Conservation (phyloP, 2,329 filamentous ascomycete species). For the Talaromyces sp. region DNA sequence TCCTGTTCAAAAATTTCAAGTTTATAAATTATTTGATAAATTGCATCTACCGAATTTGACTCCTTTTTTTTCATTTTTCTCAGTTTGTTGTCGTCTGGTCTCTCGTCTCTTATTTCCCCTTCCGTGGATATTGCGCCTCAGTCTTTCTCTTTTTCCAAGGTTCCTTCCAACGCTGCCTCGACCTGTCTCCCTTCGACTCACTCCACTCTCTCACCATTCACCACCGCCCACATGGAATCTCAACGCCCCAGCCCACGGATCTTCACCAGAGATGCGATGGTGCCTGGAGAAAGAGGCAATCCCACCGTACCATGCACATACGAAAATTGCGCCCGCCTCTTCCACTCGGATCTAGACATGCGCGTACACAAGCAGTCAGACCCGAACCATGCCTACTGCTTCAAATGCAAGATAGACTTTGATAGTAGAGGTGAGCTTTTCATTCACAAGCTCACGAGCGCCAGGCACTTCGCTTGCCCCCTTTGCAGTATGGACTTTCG, state of each 20-base stretch:
- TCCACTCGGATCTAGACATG: not conserved
- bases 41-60: no score
- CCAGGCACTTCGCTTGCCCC: slow-evolving; percentile 57
- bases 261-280: no score
- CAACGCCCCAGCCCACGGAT: no score
- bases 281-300: not conserved
- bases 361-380: slow-evolving; percentile 12
- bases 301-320: slow-evolving; percentile 50
- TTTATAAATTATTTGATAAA: no score
- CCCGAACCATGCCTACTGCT: slow-evolving; percentile 42
- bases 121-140: no score
- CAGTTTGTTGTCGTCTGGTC: no score
- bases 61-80: no score
- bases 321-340: slow-evolving; percentile 3
- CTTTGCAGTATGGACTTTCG: slow-evolving; percentile 61
- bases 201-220: no score
- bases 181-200: no score
- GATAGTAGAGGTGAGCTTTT: slow-evolving; percentile 47
- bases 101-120: no score
- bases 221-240: not conserved
- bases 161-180: no score
- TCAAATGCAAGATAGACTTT: slow-evolving; percentile 50
- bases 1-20: not conserved
- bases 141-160: no score
- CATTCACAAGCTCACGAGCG: slow-evolving; percentile 52